Percentiles rank a stretch among this genome's conserved stretches.
Evolutionary conservation across 163 green algal species (phyloP).

Genomic region (Picocystis sp.): DNA sequence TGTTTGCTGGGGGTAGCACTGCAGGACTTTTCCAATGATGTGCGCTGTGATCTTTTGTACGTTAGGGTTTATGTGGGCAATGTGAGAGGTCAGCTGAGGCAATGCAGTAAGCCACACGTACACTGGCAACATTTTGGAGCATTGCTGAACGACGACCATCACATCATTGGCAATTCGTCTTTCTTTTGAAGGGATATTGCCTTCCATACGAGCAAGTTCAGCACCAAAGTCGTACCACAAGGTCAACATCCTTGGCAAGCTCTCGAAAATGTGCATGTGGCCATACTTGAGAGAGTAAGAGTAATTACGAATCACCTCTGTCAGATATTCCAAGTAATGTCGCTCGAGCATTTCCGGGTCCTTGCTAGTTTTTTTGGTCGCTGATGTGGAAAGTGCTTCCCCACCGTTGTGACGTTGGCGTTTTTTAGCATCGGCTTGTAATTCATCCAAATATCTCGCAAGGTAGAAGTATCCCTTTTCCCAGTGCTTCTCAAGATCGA

Average conservation of each 20-base stretch:
- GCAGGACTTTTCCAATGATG: constrained; percentile 32
- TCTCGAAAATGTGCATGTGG: constrained; percentile 50
- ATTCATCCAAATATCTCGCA: constrained; percentile 55
- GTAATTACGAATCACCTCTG: constrained; percentile 60
- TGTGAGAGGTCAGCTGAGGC: constrained; percentile 76
- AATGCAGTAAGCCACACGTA: constrained; percentile 67
- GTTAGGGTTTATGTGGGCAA: constrained; percentile 59
- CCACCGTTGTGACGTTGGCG: constrained; percentile 10
- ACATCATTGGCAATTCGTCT: constrained; percentile 7
- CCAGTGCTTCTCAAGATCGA: constrained; percentile 30
- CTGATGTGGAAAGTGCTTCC: constrained; percentile 13
- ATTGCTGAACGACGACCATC: constrained; percentile 10
- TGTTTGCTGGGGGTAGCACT: constrained; percentile 33
- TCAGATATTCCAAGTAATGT: constrained; percentile 19
- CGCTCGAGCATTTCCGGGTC: not conserved
- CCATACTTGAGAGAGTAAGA: constrained; percentile 39
- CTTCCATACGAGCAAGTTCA: constrained; percentile 1
- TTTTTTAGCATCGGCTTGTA: constrained; percentile 29
- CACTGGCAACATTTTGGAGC: constrained; percentile 17
- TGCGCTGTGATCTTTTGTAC: constrained; percentile 28
- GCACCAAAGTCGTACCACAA: constrained; percentile 80
- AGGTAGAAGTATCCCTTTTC: constrained; percentile 75
- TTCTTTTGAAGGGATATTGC: constrained; percentile 2
- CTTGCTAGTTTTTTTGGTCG: not conserved
- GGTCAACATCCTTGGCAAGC: constrained; percentile 80